Evolutionary conservation across 2,329 filamentous ascomycete species (phyloP), one percentile per base, ranked within the genome.

Genomic region (Colletotrichum abscissum): DNA sequence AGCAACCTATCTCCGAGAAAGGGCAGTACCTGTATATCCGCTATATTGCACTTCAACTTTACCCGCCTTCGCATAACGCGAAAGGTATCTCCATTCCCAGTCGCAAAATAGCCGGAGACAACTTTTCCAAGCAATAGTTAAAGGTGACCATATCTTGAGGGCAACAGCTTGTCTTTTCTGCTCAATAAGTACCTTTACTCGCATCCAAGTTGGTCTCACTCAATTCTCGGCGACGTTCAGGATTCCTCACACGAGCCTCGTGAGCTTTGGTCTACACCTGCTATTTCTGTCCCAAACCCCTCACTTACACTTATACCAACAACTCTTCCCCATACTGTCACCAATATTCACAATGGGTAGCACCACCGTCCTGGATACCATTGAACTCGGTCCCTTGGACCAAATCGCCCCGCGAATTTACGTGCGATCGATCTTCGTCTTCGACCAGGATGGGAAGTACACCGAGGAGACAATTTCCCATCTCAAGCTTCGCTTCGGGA

Each of bases 221-320:
- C 8, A 49, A 49, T 49, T 4, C 19, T 49, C 42, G 5, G 7
- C 16, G n/a, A 9, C n/a, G 8, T 49, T 22, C 3, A 8, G 22
- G 19, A 49, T 11, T 49, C 0, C 19, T 49, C 42, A 0, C 9
- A 49, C 19, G 19, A 19, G 16, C 0, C 14, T 42, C 38, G 14
- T 42, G 6, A 35, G 14, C 38, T 14, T 8, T 14, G 5, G 38
- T 49, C 19, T 19, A 11, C 19, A n/a, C 42, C 3, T 49, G 56
- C 76, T 79, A 8, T 64, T 88, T 11, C 1, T 16, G 2, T 11
- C 7, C 2, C 16, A 16, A 5, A 7, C 16, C 3, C 0, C 7
- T 49, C 19, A 49, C 42, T 28, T 22, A 22, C 19, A 12, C 14
- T 6, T 4, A 8, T 2, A 52, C 8, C 14, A n/a, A 24, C 19